Base-by-base conservation (phyloP, 108 stramenopile species). In the Skeletonema grethae region DNA sequence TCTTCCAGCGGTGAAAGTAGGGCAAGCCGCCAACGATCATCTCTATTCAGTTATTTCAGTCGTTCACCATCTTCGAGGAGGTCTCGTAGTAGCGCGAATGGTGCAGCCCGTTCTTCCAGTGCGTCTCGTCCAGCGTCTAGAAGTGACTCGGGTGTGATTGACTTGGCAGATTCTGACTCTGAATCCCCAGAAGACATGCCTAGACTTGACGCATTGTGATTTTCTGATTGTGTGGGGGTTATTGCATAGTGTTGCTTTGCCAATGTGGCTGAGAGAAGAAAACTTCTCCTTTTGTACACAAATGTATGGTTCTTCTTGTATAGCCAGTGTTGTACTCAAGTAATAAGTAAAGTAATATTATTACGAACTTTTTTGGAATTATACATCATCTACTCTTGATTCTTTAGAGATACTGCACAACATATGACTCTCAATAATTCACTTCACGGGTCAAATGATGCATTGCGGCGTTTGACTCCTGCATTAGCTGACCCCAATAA, bases 401-500 rank as follows among this genome's bases (percentile, higher is more conserved):
- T 13, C 39, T 41, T 41, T n/a, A n/a, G n/a, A n/a, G n/a, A n/a
- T 39, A 39, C 38, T 34, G 32, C 7, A 34, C 32, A 28, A 28
- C 25, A 1, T 28, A 28, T 28, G 1, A 1, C 25, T 28, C 25
- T 34, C 32, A 34, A 34, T 34, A 46, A 45, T n/a, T 45, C 15
- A 3, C 43, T 20, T 18, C 7, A 53, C 50, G 18, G 22, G 8
- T 22, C 57, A 4, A 59, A 60, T 60, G 69, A 60, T 60, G 69
- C 58, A 7, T 41, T 45, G 29, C 16, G 46, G 24, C 20, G 50
- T 22, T 18, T 18, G 18, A 18, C 20, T 22, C 61, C 11, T 36
- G 28, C 28, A 55, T 20, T 16, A 61, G 30, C 20, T 55, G 61
- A 36, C 20, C 28, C 61, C 29, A 43, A 24, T 36, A 8, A 56